Base-by-base conservation (phyloP, 768 basidiomycete genomes). In the Suillus brevipes region DNA sequence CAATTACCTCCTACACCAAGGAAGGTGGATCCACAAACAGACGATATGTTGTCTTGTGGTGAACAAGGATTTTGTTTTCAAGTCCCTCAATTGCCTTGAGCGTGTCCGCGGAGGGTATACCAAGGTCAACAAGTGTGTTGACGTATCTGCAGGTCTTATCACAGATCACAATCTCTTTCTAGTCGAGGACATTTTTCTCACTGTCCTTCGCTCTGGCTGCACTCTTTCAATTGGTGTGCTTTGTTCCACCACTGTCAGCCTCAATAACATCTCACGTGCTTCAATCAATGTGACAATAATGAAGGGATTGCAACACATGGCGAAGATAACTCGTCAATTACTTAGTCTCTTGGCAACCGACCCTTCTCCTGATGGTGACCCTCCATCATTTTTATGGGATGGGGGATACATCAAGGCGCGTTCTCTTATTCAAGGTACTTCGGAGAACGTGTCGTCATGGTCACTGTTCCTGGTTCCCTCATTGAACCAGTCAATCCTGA, bases 1-100 rank as follows among this genome's bases (percentile, higher is more conserved):
- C 0, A 50, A 63, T 16, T 63, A 52, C 23, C 36, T 63, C 20
- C 38, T 63, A 0, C 56, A 18, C 36, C 40, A 63, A 12, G 62
- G 50, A 8, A 6, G 25, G 8, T 63, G 52, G 62, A 38, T 63
- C 9, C 62, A 63, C n/a, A 63, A 63, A 10, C 45, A 45, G 14
- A 52, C 18, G 4, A 28, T 63, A 4, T 63, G 52, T n/a, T 20
- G 37, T 9, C 50, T 63, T 1, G 18, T 63, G 6, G 9, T 56
- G 31, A 63, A 63, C 25, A 38, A 63, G 14, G 62, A 37, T 6
- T 63, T 63, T 23, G 20, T 49, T 10, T 38, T n/a, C 2, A 59
- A 49, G 47, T 49, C 23, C 6, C 47, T 23, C 6, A 49, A 49
- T 6, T 13, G 5, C 1, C 47, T 49, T 2, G 23, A 49, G 10